Evolutionary conservation across 1,284 basidiomycete genomes (phyloP).

Genomic region (Porphyrellus sp.): DNA sequence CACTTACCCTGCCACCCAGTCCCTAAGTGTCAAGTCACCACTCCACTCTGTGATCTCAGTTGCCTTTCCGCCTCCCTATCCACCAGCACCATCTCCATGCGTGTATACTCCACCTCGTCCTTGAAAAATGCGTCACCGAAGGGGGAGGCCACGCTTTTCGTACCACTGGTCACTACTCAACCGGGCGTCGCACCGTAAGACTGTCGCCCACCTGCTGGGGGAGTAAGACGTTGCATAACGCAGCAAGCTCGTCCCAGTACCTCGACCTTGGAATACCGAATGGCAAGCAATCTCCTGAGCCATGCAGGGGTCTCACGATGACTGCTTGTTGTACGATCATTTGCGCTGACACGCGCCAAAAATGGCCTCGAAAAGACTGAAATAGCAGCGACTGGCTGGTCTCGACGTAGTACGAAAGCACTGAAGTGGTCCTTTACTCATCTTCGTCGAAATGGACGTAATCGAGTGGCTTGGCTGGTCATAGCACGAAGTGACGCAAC

Average conservation of each 20-base stretch:
- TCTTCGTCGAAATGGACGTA: conserved; percentile 55
- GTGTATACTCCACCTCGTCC: conserved; percentile 49
- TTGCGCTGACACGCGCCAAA: conserved; percentile 32
- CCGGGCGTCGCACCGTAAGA: conserved; percentile 60
- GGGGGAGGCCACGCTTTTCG: conserved; percentile 46
- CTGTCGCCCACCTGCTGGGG: conserved; percentile 36
- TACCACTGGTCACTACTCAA: conserved; percentile 49
- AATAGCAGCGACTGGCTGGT: conserved; percentile 47
- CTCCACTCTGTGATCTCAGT: not conserved
- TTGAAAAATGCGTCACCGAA: conserved; percentile 52
- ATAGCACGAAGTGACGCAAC: conserved; percentile 56
- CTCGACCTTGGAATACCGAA: conserved; percentile 43
- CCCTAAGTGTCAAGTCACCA: not conserved
- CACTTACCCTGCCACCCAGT: conserved; percentile 5
- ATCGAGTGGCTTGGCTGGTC: conserved; percentile 49
- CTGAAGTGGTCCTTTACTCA: conserved; percentile 50
- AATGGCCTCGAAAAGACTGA: conserved; percentile 49
- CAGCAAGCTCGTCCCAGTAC: conserved; percentile 52
- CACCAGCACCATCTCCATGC: conserved; percentile 42
- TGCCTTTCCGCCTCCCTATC: not conserved
- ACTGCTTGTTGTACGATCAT: conserved; percentile 5
- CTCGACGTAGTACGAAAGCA: conserved; percentile 41
- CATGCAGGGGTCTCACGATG: conserved; percentile 35
- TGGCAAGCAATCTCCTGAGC: conserved; percentile 62
- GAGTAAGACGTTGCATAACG: conserved; percentile 40